phyloP scores from a whole-genome alignment of 2,329 filamentous ascomycete genomes.

The Fusarium nelsonii region DNA sequence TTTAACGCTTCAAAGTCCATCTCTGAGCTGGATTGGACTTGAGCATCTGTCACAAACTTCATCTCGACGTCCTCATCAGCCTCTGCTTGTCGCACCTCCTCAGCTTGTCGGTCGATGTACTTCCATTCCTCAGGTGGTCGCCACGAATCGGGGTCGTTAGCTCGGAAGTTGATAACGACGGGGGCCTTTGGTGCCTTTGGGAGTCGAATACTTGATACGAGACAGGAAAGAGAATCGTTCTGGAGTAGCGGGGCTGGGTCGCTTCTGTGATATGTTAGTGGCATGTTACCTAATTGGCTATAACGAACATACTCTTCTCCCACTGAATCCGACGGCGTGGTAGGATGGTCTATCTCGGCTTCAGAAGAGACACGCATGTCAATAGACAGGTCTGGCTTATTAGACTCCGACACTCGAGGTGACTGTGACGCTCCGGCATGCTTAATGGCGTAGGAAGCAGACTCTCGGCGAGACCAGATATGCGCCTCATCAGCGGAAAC shows the following conservation, averaged over 20 bases:
- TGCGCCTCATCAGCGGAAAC: constrained; percentile 16
- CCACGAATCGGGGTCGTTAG: constrained; percentile 59
- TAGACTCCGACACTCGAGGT: constrained; percentile 10
- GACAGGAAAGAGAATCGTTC: constrained; percentile 32
- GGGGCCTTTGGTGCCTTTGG: constrained; percentile 22
- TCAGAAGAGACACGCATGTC: constrained; percentile 41
- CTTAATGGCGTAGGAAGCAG: constrained; percentile 34
- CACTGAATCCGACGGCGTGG: constrained; percentile 29
- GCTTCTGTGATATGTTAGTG: constrained; percentile 27
- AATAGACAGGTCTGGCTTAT: constrained; percentile 26
- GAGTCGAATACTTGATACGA: constrained; percentile 16
- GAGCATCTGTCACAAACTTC: neutral
- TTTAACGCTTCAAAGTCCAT: constrained; percentile 26
- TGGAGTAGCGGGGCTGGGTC: constrained; percentile 27
- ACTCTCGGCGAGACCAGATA: constrained; percentile 19
- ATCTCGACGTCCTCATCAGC: constrained; percentile 1
- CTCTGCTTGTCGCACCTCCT: neutral
- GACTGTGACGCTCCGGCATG: constrained; percentile 22
- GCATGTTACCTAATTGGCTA: neutral
- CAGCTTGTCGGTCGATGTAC: constrained; percentile 37
- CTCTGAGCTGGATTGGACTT: neutral
- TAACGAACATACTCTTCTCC: constrained; percentile 16
- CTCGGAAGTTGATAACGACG: constrained; percentile 46
- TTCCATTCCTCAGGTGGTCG: constrained; percentile 61
- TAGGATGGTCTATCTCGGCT: constrained; percentile 21